Percentiles rank a stretch among this genome's conserved stretches.
Evolutionary conservation across 2,329 filamentous ascomycete genomes (phyloP).

Genomic region (Penicillium sp.): DNA sequence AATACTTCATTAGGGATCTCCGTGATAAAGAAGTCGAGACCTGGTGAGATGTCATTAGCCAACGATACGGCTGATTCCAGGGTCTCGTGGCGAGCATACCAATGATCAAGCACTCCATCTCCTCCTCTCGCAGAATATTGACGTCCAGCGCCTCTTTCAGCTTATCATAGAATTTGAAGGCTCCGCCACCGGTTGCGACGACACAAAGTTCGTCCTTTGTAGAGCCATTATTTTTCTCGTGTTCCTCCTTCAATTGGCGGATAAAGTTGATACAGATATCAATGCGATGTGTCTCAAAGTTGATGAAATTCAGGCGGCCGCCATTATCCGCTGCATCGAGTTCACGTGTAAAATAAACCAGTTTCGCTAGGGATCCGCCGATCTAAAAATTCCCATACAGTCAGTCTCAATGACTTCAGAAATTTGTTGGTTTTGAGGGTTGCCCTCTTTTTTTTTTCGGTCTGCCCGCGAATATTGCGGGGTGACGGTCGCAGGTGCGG

Average conservation of each 20-base stretch:
- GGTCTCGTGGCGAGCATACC: conserved; percentile 58
- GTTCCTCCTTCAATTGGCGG: conserved; percentile 79
- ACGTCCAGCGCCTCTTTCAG: conserved; percentile 83
- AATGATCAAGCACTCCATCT: conserved; percentile 98
- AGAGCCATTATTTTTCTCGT: conserved; percentile 75
- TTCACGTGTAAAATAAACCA: conserved; percentile 96
- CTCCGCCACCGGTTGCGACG: conserved; percentile 94
- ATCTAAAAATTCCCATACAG: conserved; percentile 64
- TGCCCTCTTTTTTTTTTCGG: background rate
- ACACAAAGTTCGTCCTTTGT: conserved; percentile 75
- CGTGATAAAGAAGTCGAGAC: conserved; percentile 97
- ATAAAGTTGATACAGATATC: conserved; percentile 94
- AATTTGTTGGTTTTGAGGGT: background rate
- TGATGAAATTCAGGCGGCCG: conserved; percentile 90
- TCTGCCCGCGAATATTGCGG: conserved; percentile 28
- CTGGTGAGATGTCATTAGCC: conserved; percentile 47
- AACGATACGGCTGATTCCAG: no score
- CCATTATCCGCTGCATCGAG: conserved; percentile 77
- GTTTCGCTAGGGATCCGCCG: conserved; percentile 90
- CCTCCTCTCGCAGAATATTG: conserved; percentile 88
- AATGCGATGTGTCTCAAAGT: conserved; percentile 93
- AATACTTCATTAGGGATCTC: conserved; percentile 98
- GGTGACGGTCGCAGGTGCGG: conserved; percentile 18
- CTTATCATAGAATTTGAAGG: conserved; percentile 95
- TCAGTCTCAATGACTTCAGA: conserved; percentile 4